Conservation (phyloP, 1,284 basidiomycete species). For the Sanghuangporus weigelae region DNA sequence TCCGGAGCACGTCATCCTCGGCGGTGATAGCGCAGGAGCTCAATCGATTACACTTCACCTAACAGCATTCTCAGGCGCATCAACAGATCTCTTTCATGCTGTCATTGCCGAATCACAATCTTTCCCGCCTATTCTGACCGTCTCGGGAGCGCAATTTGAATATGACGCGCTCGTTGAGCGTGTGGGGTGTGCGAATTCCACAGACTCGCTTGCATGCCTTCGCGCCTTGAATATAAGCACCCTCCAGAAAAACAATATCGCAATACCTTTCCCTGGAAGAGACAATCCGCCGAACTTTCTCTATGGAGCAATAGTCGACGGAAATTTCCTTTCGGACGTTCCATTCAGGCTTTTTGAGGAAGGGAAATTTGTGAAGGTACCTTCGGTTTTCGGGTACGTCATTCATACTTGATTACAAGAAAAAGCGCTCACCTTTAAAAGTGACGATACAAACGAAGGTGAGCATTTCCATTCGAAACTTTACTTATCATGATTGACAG, state of each 20-base stretch:
- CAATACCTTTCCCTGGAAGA: slow-evolving; percentile 20
- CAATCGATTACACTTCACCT: slow-evolving; percentile 52
- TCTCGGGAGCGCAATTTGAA: slow-evolving; percentile 20
- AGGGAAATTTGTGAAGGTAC: slow-evolving; percentile 22
- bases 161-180: slow-evolving; percentile 20
- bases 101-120: slow-evolving; percentile 21
- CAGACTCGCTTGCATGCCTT: slow-evolving; percentile 18
- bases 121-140: slow-evolving; percentile 20
- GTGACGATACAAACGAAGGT: slow-evolving; percentile 22
- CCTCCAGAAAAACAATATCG: slow-evolving; percentile 19
- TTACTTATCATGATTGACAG: neutral
- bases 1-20: slow-evolving; percentile 48
- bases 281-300: slow-evolving; percentile 16
- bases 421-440: neutral
- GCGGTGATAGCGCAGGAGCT: slow-evolving; percentile 59
- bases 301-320: slow-evolving; percentile 20
- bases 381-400: slow-evolving; percentile 21
- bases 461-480: neutral
- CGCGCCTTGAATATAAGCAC: slow-evolving; percentile 17
- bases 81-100: slow-evolving; percentile 21
- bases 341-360: slow-evolving; percentile 18
- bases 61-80: slow-evolving; percentile 44
- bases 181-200: slow-evolving; percentile 17
- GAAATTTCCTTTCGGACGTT: slow-evolving; percentile 19
- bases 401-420: neutral